Conservation (phyloP, 139 green algal genomes). For the Chlorella vulgaris region DNA sequence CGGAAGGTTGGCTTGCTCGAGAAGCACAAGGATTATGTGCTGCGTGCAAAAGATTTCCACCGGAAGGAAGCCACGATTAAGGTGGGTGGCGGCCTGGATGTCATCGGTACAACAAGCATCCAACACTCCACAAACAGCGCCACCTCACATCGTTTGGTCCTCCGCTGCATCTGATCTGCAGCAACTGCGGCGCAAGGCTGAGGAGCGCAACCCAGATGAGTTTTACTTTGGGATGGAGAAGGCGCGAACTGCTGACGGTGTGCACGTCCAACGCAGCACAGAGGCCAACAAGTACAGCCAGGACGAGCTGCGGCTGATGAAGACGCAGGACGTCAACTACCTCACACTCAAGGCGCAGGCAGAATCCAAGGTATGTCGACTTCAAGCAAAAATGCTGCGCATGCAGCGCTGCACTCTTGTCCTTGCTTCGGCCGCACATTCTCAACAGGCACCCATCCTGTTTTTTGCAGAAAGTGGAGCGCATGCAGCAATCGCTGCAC, state of each 20-base stretch:
- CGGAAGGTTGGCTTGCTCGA: constrained; percentile 89
- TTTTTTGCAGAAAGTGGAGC: constrained; percentile 77
- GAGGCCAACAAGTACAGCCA: constrained; percentile 91
- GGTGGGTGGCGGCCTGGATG: constrained; percentile 41
- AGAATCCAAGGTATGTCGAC: constrained; percentile 72
- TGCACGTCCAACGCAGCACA: constrained; percentile 69
- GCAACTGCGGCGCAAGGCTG: constrained; percentile 86
- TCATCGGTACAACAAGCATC: not conserved
- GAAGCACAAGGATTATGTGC: constrained; percentile 97
- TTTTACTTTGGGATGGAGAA: constrained; percentile 99
- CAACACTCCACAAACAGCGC: not conserved
- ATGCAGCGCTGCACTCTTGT: too few relatives aligned
- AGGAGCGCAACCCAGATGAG: constrained; percentile 97
- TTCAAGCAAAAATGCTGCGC: too few relatives aligned
- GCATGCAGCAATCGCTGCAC: constrained; percentile 80
- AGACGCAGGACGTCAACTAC: constrained; percentile 92
- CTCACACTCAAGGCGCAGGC: constrained; percentile 73
- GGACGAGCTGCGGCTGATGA: constrained; percentile 93
- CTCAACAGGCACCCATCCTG: not conserved
- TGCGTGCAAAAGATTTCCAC: constrained; percentile 93
- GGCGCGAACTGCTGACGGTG: constrained; percentile 75
- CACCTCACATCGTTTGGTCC: not conserved
- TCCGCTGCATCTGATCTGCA: not conserved
- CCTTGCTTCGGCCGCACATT: not conserved
- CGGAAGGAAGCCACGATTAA: constrained; percentile 91